These are phyloP conservation scores for Usnea hakonensis DNA, from an alignment of 495 filamentous ascomycete species.

Conservation along the genomic window DNA sequence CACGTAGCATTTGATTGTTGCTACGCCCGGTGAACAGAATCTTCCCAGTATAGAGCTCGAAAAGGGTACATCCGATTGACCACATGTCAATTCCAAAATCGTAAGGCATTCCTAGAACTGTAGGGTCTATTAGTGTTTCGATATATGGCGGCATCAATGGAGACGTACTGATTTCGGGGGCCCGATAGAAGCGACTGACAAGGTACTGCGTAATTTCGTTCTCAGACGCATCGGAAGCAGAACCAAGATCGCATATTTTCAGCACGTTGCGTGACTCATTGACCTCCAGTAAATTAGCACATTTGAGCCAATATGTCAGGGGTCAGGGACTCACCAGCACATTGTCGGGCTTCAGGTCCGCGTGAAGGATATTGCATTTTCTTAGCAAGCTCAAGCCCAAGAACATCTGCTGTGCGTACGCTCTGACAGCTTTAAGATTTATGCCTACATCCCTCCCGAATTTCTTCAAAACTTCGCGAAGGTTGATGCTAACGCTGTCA, in stretches of 20 bases:
- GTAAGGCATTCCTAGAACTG: constrained; percentile 80
- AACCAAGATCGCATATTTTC: constrained; percentile 94
- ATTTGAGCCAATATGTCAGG: not conserved
- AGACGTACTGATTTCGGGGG: constrained; percentile 71
- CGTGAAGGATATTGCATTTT: constrained; percentile 87
- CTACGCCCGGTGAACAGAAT: constrained; percentile 90
- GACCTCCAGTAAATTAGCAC: constrained; percentile 42
- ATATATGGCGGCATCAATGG: not conserved
- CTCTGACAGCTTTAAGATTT: constrained; percentile 74
- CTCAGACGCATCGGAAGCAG: constrained; percentile 81
- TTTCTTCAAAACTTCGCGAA: constrained; percentile 93
- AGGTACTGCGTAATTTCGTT: constrained; percentile 90
- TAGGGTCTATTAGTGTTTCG: not conserved
- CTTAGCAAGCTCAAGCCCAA: constrained; percentile 75
- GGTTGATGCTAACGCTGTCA: constrained; percentile 58
- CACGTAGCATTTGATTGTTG: constrained; percentile 96
- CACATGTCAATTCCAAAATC: constrained; percentile 94
- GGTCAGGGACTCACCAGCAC: constrained; percentile 52
- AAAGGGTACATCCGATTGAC: constrained; percentile 95
- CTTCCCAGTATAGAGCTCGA: constrained; percentile 94
- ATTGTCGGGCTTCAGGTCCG: constrained; percentile 96
- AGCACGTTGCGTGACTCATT: constrained; percentile 77
- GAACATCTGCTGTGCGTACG: constrained; percentile 92
- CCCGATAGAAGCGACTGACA: constrained; percentile 93
- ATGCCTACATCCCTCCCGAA: constrained; percentile 91